Percentiles rank a stretch among this genome's conserved stretches.
phyloP scores from a whole-genome alignment of 1,139 yeast genomes.

The Petasospora fabianii region DNA sequence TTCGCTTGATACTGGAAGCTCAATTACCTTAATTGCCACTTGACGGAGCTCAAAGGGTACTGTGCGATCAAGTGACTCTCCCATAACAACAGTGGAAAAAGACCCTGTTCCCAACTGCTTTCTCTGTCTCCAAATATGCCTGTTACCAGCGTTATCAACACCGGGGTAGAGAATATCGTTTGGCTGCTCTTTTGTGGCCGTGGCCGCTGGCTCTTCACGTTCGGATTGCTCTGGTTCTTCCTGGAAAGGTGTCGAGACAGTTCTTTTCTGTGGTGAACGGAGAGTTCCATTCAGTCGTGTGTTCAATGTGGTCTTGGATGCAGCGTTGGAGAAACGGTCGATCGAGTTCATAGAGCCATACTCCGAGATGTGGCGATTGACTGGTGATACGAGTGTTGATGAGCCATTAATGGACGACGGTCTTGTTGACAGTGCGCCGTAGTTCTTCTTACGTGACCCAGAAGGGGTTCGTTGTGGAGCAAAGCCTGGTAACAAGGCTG shows the following conservation, averaged over 20 bases:
- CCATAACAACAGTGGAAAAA: constrained; percentile 55
- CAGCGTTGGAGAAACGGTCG: constrained; percentile 10
- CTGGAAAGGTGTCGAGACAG: constrained; percentile 15
- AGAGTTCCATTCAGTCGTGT: constrained; percentile 3
- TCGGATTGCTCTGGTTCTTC: constrained; percentile 10
- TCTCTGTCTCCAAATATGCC: constrained; percentile 29
- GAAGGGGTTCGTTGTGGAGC: background rate
- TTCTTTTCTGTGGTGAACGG: constrained; percentile 16
- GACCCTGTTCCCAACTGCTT: constrained; percentile 52
- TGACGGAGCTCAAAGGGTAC: constrained; percentile 15
- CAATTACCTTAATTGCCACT: constrained; percentile 36
- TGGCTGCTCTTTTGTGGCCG: background rate
- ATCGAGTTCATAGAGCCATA: constrained; percentile 11
- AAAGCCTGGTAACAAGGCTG: constrained; percentile 10
- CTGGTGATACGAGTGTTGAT: background rate
- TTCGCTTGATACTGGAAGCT: constrained; percentile 27
- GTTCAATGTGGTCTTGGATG: constrained; percentile 7
- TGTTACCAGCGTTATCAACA: constrained; percentile 24
- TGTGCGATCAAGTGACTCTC: constrained; percentile 27
- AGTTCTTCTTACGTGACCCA: constrained; percentile 13
- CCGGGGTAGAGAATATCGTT: constrained; percentile 22
- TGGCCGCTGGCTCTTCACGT: constrained; percentile 6
- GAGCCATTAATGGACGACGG: constrained; percentile 12
- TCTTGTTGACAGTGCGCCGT: constrained; percentile 22
- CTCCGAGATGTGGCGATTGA: constrained; percentile 16